Evolutionary conservation across 164 flowering plant genomes (phyloP).

Genomic region (Umbellularia californica): DNA sequence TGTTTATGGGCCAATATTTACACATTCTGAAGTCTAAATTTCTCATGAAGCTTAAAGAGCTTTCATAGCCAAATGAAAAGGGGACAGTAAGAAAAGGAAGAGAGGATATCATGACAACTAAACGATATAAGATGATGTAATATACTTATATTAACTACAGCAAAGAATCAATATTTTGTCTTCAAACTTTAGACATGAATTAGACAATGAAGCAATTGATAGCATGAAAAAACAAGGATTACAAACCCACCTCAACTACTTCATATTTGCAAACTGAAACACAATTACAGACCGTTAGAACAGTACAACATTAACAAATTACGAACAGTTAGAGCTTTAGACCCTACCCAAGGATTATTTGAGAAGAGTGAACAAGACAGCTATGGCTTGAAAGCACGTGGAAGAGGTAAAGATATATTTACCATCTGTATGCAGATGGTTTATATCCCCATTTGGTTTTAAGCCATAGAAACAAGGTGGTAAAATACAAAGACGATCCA

Average conservation of each 20-base stretch:
- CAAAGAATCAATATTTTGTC: not conserved
- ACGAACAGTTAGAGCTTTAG: too few relatives aligned
- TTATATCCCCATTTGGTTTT: not conserved
- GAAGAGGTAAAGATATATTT: not conserved
- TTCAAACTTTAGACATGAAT: not conserved
- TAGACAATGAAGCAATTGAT: not conserved
- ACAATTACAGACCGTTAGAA: not conserved
- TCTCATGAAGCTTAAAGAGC: not conserved
- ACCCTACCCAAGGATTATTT: too few relatives aligned
- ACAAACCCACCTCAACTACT: not conserved
- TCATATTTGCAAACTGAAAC: not conserved
- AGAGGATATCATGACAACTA: not conserved
- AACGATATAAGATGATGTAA: not conserved
- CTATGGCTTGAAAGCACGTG: not conserved
- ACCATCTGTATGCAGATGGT: not conserved
- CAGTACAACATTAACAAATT: too few relatives aligned
- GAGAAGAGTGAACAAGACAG: not conserved
- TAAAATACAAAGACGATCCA: not conserved
- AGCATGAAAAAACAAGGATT: not conserved
- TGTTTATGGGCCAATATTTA: not conserved
- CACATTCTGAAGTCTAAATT: not conserved
- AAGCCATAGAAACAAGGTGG: slow-evolving; percentile 1
- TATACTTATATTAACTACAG: not conserved
- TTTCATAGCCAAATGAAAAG: not conserved
- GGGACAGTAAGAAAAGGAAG: not conserved